phyloP scores from a whole-genome alignment of 2,329 filamentous ascomycete species.

The Trichoderma sp. region DNA sequence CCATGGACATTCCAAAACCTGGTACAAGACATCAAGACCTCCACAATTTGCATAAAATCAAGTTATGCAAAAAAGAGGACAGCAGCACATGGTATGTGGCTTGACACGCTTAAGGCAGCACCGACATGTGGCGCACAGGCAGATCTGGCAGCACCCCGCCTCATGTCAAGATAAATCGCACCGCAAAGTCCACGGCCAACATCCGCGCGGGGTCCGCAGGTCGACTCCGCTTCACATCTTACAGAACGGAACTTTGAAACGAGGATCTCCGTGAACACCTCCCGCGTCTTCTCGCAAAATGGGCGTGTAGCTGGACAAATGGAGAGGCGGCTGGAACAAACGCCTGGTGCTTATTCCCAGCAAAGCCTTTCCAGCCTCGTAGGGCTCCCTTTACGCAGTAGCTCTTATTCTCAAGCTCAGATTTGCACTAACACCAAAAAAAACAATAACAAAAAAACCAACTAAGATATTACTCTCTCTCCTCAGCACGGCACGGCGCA shows the following conservation, averaged over 20 bases:
- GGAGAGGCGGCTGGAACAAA: not conserved
- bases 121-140: not conserved
- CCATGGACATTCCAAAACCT: not conserved
- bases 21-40: not conserved
- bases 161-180: not conserved
- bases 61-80: not conserved
- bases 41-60: not conserved
- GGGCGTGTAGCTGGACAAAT: not conserved
- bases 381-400: not conserved
- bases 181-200: not conserved
- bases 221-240: not conserved
- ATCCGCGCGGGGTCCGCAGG: not conserved
- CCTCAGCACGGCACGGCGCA: not conserved
- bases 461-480: constrained; percentile 11
- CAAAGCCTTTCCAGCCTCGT: constrained; percentile 7
- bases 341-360: not conserved
- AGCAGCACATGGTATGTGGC: not conserved
- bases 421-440: not conserved
- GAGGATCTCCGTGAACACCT: not conserved
- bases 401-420: not conserved
- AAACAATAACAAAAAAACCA: not conserved
- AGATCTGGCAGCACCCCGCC: not conserved
- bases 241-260: not conserved
- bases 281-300: not conserved
- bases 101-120: constrained; percentile 6